Evolutionary conservation across 2,329 filamentous ascomycete species (phyloP), one percentile per base, ranked within the genome.

Genomic region (Ambrosiella cleistominuta): DNA sequence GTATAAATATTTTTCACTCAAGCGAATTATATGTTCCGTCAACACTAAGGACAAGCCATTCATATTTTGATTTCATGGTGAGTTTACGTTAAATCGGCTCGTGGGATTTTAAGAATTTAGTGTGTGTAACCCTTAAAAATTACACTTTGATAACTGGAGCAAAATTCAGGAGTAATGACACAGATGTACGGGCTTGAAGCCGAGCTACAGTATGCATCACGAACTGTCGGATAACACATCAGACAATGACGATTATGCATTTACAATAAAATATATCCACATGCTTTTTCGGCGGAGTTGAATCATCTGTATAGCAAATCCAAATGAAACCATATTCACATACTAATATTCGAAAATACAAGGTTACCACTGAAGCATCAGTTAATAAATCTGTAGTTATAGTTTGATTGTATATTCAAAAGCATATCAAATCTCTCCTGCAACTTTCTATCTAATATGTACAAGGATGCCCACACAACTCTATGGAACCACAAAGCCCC

Each of bases 321-420:
- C 37, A 44, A 40, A 17, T 19, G 5, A 42, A 58, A 37, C 40
- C 8, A 54, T 3, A 54, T 40, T 37, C n/a, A 54, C 13, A 1
- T n/a, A 36, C 4, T 36, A 36, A 2, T 47, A 2, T 27, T 27
- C 27, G 5, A 47, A 17, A 17, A 47, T 15, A 15, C 9, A 47
- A 17, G 7, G n/a, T 13, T 47, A 27, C 27, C 15, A 47, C 44
- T 47, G 44, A 47, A 47, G n/a, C n/a, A 47, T 12, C 8, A 51
- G 47, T 51, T 35, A 51, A 51, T 51, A 50, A 52, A 51, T 36
- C 17, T 15, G 42, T 55, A 54, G 55, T 54, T 36, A 59, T 56
- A 38, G 56, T 52, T 19, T 36, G 40, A n/a, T 51, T 54, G 38
- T 35, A 39, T n/a, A 38, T 53, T 12, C 40, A 40, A 54, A 54